A percentile compares a stretch with the other conserved stretches of the same genome.
These are phyloP conservation scores for Penicillium antarcticum DNA, from an alignment of 495 filamentous ascomycete species.

Conservation along the genomic window DNA sequence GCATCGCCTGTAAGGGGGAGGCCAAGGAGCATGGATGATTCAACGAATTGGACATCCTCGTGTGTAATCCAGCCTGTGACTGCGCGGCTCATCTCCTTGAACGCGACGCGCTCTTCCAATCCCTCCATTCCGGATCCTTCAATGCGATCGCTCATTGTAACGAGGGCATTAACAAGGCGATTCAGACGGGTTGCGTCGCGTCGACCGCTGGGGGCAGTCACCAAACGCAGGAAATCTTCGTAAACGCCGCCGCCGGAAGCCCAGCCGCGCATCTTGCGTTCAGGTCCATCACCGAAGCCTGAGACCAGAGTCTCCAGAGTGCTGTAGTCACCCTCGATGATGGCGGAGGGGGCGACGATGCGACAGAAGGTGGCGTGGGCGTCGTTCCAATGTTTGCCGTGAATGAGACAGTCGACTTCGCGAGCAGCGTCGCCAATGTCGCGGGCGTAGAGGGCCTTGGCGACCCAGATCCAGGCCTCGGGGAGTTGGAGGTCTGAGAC, in stretches of 20 bases:
- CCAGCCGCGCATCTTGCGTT: conserved; percentile 58
- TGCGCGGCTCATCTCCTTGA: conserved; percentile 60
- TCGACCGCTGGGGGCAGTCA: conserved; percentile 32
- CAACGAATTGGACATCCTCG: conserved; percentile 50
- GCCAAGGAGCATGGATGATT: conserved; percentile 51
- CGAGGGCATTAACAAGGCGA: conserved; percentile 61
- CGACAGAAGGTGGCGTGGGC: conserved; percentile 79
- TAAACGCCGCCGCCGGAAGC: conserved; percentile 76
- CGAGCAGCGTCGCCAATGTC: conserved; percentile 58
- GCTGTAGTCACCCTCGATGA: conserved; percentile 74
- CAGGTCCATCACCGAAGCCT: conserved; percentile 57
- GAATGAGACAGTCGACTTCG: conserved; percentile 73
- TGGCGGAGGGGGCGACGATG: conserved; percentile 70
- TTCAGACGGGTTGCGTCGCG: conserved; percentile 46
- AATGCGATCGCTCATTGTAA: conserved; percentile 56
- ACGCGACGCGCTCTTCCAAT: conserved; percentile 77
- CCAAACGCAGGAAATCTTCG: conserved; percentile 69
- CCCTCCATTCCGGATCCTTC: conserved; percentile 53
- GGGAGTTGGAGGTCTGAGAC: conserved; percentile 63
- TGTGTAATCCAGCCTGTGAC: conserved; percentile 59
- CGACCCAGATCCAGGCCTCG: conserved; percentile 75
- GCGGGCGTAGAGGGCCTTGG: conserved; percentile 79
- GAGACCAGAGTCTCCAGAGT: conserved; percentile 59
- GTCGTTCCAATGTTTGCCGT: conserved; percentile 69
- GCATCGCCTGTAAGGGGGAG: conserved; percentile 72